Base-by-base conservation (phyloP, 139 green algal species). In the Coelastrella sp. region DNA sequence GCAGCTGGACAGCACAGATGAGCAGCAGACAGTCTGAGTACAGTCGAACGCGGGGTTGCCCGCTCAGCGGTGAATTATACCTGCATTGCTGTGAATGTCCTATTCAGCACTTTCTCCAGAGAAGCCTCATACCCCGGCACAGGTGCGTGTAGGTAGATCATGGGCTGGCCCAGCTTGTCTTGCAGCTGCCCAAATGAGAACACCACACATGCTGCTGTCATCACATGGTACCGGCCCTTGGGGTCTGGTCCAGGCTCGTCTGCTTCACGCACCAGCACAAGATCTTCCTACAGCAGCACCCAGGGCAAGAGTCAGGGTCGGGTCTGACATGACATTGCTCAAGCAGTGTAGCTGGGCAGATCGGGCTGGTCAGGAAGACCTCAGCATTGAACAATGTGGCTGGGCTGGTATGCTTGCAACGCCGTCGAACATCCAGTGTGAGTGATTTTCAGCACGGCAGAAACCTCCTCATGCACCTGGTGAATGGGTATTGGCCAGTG, bases 41-140 rank as follows among this genome's bases (percentile, higher is more conserved):
- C 11, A 73, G 11, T 14, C 64, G 11, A 73, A 20, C 64, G 11
- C 64, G 64, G 64, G 14, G 64, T 20, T 14, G 64, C 14, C 11
- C 11, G 14, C 64, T 73, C 64, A 19, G 8, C 61, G 10, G 11
- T 71, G 61, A 71, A 19, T 13, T 13, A n/a, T 17, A 85, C 74
- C 76, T 91, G 78, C 66, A 92, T 60, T 8, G 71, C 73, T 13
- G 81, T 77, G 68, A 92, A 92, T 61, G 82, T 92, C 19, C 73
- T 85, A 74, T 79, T 73, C 32, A 92, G 73, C 60, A 92, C 23
- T 32, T 85, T 73, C 71, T 82, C 32, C 71, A 93, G 86, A 80
- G 91, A 32, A 5, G 73, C 57, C 74, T 93, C 80, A 90, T 91
- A 93, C 13, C 86, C 90, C 14, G 90, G 90, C 58, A 93, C 90